Evolutionary conservation across 768 basidiomycete genomes (phyloP), one percentile per base, ranked within the genome.

Genomic region (Sarcodon aspratus): DNA sequence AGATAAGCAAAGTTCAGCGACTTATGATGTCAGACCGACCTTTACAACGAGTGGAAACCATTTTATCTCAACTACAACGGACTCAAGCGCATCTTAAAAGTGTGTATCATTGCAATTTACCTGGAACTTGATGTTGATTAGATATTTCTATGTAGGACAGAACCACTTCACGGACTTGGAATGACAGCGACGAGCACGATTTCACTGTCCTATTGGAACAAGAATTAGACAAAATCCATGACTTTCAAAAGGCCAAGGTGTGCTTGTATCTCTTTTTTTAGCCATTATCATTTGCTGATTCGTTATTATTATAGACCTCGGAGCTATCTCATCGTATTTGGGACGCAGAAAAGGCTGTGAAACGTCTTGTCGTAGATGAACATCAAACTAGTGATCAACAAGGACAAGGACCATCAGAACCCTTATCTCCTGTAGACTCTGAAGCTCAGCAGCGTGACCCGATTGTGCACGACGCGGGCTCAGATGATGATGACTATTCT

Each of bases 141-240:
- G n/a, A 21, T 9, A 42, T 9, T 13, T 7, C 32, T 27, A 13
- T 48, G n/a, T 47, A 76, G 77, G 59, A 63, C 45, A 70, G 76
- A 33, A 85, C 78, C 3, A 72, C 75, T 4, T 66, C 68, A 11
- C 72, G 69, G 17, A 62, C 64, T 42, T 97, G 95, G 95, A 76
- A 71, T 33, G 76, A 78, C 42, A 66, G 71, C 11, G 91, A 96
- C 62, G 95, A 98, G 66, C 69, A 71, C 33, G 80, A 86, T 36
- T 98, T 98, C 60, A 83, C 81, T 9, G 64, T 60, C 38, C 76
- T 84, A 69, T 79, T 97, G 48, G 84, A 87, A 58, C 71, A 70
- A 50, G 93, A 98, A 68, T 73, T 98, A 33, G 88, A 93, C 59
- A 98, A 98, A 69, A 82, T 97, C 40, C 85, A 94, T 57, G 82